A percentile compares a stretch with the other conserved stretches of the same genome.
These are phyloP conservation scores for Takakia lepidozioides DNA, from an alignment of 225 moss, liverwort and hornwort genomes.

Conservation along the genomic window DNA sequence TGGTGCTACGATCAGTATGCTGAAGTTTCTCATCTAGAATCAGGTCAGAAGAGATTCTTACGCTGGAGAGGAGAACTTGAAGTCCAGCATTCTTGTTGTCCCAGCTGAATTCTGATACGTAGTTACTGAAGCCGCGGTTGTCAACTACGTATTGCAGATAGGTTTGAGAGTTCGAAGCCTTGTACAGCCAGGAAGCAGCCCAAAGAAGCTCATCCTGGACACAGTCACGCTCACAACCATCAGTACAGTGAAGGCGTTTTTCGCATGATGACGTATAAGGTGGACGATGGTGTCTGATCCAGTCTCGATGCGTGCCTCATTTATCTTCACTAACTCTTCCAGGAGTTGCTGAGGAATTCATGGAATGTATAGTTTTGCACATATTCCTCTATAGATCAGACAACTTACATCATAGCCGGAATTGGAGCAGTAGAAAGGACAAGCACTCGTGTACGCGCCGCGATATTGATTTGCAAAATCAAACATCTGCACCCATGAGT, in stretches of 20 bases:
- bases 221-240: background rate
- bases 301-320: background rate
- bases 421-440: conserved; percentile 85
- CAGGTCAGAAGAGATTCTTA: no score
- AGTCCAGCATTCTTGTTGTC: conserved; percentile 90
- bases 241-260: background rate
- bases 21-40: no score
- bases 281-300: conserved; percentile 24
- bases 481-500: conserved; percentile 53
- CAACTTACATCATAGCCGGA: conserved; percentile 74
- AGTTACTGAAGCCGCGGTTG: conserved; percentile 34
- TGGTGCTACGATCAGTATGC: no score
- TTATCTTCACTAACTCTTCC: no score
- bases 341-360: no score
- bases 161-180: conserved; percentile 38
- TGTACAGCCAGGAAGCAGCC: conserved; percentile 88
- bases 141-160: conserved; percentile 63
- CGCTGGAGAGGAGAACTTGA: conserved; percentile 79
- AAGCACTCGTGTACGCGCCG: conserved; percentile 66
- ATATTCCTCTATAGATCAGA: conserved; percentile 27
- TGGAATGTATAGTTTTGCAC: conserved; percentile 27
- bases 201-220: conserved; percentile 86
- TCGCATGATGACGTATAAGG: conserved; percentile 29
- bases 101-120: conserved; percentile 79
- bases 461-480: conserved; percentile 74